These are phyloP conservation scores for Rhizopogon vulgaris DNA, from an alignment of 768 basidiomycete species.

Conservation along the genomic window DNA sequence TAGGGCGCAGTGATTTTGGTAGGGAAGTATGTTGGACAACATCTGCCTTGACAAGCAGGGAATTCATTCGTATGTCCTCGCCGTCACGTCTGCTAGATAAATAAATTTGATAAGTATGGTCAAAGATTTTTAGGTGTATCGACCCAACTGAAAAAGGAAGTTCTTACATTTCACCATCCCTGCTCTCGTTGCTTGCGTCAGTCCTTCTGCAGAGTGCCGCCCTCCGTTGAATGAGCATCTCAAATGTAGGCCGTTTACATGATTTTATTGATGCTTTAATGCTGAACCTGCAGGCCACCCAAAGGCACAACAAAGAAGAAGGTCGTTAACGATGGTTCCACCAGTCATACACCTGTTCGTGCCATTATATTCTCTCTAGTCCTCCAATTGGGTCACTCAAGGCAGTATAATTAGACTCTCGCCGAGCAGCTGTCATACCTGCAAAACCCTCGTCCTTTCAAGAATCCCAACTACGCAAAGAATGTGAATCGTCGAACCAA, in stretches of 20 bases:
- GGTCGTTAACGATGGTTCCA: constrained; percentile 2
- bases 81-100: not conserved
- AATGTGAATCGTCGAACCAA: constrained; percentile 69
- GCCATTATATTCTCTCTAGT: not conserved
- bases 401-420: constrained; percentile 44
- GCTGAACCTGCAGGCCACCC: constrained; percentile 18
- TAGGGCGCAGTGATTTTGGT: constrained; percentile 62
- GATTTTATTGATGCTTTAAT: not conserved
- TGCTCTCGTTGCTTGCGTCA: too few species aligned
- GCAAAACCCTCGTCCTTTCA: constrained; percentile 68
- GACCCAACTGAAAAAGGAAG: too few species aligned
- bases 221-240: not conserved
- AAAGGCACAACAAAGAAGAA: constrained; percentile 21
- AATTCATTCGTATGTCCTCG: constrained; percentile 34
- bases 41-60: constrained; percentile 66
- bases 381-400: not conserved
- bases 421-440: constrained; percentile 73
- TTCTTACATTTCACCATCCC: too few species aligned
- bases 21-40: constrained; percentile 53
- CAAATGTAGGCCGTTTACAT: not conserved
- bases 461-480: constrained; percentile 64
- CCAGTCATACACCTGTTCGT: constrained; percentile 17
- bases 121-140: too few species aligned
- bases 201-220: too few species aligned
- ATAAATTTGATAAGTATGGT: too few species aligned